phyloP scores from a whole-genome alignment of 768 basidiomycete species.

The Neoboletus subvelutipes region DNA sequence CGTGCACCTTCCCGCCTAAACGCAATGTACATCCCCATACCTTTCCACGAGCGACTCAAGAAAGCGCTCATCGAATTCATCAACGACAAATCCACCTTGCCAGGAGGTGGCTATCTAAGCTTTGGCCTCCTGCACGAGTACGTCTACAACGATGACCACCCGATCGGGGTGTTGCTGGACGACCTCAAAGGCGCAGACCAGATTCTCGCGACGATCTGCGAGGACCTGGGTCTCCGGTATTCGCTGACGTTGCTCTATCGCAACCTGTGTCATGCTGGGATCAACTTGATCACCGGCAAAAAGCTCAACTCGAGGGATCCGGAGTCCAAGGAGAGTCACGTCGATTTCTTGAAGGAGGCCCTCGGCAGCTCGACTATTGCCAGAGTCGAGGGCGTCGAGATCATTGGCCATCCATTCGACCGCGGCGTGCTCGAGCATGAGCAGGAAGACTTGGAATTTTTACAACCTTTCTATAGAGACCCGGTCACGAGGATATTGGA shows the following conservation, averaged over 20 bases:
- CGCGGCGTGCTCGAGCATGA: not conserved
- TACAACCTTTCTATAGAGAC: not conserved
- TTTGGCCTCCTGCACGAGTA: constrained; percentile 36
- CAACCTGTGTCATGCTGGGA: not conserved
- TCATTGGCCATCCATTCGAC: not conserved
- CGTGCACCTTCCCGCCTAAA: not conserved
- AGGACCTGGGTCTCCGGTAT: not conserved
- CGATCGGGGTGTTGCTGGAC: not conserved
- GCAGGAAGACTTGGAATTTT: not conserved
- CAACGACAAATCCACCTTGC: constrained; percentile 27
- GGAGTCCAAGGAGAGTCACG: not conserved
- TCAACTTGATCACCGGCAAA: not conserved
- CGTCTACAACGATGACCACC: not conserved
- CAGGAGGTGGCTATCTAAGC: constrained; percentile 33
- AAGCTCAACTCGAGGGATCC: not conserved
- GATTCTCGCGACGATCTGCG: not conserved
- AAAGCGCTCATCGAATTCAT: constrained; percentile 16
- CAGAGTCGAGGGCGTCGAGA: not conserved
- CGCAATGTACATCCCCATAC: not conserved
- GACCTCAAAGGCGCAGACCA: constrained; percentile 1
- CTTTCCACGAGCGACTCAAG: not conserved
- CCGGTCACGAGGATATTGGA: not conserved
- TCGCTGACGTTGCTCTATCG: not conserved
- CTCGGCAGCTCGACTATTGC: not conserved
- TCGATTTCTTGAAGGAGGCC: not conserved